A percentile compares a stretch with the other conserved stretches of the same genome.
Evolutionary conservation across 1,284 basidiomycete genomes (phyloP).

Genomic region (Amylostereum chailletii): DNA sequence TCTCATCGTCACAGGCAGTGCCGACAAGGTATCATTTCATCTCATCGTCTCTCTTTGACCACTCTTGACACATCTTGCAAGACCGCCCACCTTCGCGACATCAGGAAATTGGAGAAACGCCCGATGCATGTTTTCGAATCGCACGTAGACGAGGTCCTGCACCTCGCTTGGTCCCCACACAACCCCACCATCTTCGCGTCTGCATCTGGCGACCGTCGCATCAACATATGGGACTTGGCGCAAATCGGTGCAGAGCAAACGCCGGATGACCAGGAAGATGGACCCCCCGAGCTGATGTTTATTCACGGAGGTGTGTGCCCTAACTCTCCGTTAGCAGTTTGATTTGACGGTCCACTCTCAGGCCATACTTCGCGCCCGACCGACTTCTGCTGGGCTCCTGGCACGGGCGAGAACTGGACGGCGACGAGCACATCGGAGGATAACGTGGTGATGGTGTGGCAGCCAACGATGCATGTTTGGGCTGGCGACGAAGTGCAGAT

Average conservation of each 20-base stretch:
- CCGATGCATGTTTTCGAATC: slow-evolving; percentile 89
- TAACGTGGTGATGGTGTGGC: slow-evolving; percentile 85
- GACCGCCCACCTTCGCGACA: slow-evolving; percentile 89
- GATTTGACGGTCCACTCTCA: slow-evolving; percentile 17
- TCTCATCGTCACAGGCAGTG: slow-evolving; percentile 89
- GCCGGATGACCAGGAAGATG: slow-evolving; percentile 96
- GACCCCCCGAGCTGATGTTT: slow-evolving; percentile 90
- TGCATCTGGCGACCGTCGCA: slow-evolving; percentile 84
- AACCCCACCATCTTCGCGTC: slow-evolving; percentile 88
- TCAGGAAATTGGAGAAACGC: slow-evolving; percentile 63
- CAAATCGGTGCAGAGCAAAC: slow-evolving; percentile 95
- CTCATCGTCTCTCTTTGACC: too few species aligned
- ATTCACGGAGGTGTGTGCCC: slow-evolving; percentile 71
- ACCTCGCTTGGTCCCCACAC: slow-evolving; percentile 92
- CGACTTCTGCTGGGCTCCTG: slow-evolving; percentile 82
- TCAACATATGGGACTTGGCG: slow-evolving; percentile 94
- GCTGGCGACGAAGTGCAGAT: slow-evolving; percentile 74
- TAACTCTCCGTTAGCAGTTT: not conserved
- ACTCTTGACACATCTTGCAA: slow-evolving; percentile 22
- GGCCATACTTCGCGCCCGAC: slow-evolving; percentile 76
- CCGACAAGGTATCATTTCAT: slow-evolving; percentile 66
- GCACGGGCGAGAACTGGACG: slow-evolving; percentile 69
- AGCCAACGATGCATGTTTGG: slow-evolving; percentile 82
- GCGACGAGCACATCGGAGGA: slow-evolving; percentile 75
- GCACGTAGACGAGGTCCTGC: slow-evolving; percentile 92